These are phyloP conservation scores for Allomyces arbusculus DNA, from an alignment of 192 early-diverging fungal species.

Conservation along the genomic window DNA sequence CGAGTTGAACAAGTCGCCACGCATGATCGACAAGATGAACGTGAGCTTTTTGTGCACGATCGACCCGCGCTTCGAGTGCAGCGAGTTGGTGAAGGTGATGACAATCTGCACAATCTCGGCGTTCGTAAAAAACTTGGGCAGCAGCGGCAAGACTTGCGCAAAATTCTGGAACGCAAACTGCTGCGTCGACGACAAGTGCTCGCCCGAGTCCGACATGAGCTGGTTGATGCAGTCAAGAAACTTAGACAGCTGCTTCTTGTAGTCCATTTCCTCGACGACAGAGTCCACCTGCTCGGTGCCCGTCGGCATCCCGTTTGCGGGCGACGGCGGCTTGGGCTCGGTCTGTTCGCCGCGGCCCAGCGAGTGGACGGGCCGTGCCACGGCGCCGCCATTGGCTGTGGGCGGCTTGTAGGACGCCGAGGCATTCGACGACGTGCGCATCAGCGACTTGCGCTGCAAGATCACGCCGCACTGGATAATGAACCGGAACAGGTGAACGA, in stretches of 20 bases:
- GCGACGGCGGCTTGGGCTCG: too few relatives aligned
- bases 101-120: conserved; percentile 10
- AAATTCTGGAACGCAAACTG: conserved; percentile 13
- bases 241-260: not conserved
- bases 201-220: not conserved
- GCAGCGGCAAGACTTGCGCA: conserved; percentile 13
- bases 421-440: too few relatives aligned
- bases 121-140: conserved; percentile 5
- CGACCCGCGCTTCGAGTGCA: conserved; percentile 5
- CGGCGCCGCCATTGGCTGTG: too few relatives aligned
- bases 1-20: conserved; percentile 13
- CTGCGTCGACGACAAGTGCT: not conserved
- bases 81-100: conserved; percentile 14
- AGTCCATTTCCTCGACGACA: not conserved
- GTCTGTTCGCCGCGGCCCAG: too few relatives aligned
- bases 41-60: conserved; percentile 12
- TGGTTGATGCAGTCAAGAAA: not conserved
- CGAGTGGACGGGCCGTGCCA: too few relatives aligned
- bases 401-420: too few relatives aligned
- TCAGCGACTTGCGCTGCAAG: not conserved
- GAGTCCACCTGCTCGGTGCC: not conserved
- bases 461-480: conserved; percentile 18
- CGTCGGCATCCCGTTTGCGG: not conserved
- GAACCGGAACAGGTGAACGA: conserved; percentile 34
- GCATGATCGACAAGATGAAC: conserved; percentile 15